phyloP scores from a whole-genome alignment of 306 rosid species.

The Hippophae rhamnoides region DNA sequence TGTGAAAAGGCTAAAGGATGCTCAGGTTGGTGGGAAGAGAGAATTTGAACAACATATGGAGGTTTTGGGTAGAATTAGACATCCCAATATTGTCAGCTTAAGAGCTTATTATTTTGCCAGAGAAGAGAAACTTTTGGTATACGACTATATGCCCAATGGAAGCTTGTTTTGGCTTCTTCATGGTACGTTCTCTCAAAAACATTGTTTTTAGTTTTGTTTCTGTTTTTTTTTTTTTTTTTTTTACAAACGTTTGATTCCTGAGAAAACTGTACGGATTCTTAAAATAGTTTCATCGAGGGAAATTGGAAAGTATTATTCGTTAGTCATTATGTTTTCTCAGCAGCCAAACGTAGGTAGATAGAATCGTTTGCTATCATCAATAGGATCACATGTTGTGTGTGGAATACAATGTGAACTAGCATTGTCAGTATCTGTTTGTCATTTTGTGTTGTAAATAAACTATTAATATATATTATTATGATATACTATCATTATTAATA shows the following conservation, averaged over 20 bases:
- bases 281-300: too few relatives aligned
- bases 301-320: background rate
- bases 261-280: background rate
- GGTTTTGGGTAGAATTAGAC: constrained; percentile 47
- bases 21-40: constrained; percentile 51
- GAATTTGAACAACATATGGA: constrained; percentile 80
- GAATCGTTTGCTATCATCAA: background rate
- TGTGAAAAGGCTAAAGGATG: constrained; percentile 74
- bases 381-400: too few relatives aligned
- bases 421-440: too few relatives aligned
- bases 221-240: background rate
- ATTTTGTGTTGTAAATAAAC: too few relatives aligned
- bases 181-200: constrained; percentile 31
- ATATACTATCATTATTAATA: too few relatives aligned
- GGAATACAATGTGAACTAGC: too few relatives aligned
- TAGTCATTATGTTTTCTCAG: constrained; percentile 3
- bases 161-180: constrained; percentile 86
- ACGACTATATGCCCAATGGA: constrained; percentile 70
- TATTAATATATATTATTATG: too few relatives aligned
- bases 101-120: constrained; percentile 71
- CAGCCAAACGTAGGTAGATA: constrained; percentile 11
- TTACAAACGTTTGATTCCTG: constrained; percentile 2
- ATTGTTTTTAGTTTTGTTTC: background rate
- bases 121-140: constrained; percentile 73
- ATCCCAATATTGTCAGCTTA: constrained; percentile 44